A percentile compares a stretch with the other conserved stretches of the same genome.
Evolutionary conservation across 2,329 filamentous ascomycete genomes (phyloP).

Genomic region (Huntiella decipiens): DNA sequence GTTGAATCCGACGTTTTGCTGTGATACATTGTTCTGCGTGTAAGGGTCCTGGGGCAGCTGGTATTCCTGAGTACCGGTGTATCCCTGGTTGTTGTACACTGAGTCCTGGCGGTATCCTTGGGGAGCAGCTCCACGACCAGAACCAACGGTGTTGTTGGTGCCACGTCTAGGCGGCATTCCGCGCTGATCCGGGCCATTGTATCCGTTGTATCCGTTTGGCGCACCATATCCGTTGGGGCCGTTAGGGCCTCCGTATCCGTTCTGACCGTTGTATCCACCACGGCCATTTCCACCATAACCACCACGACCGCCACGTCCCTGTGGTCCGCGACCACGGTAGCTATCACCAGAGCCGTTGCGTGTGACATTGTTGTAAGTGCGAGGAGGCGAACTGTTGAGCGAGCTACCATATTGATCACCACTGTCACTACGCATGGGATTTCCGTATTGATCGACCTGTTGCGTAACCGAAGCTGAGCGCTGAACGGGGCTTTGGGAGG

Average conservation of each 20-base stretch:
- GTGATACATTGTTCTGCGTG: background rate
- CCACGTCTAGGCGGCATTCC: slow-evolving; percentile 20
- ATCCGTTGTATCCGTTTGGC: slow-evolving; percentile 15
- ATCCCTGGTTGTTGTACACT: slow-evolving; percentile 2
- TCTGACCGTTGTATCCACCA: slow-evolving; percentile 25
- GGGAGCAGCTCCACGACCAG: slow-evolving; percentile 21
- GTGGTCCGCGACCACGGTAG: slow-evolving; percentile 32
- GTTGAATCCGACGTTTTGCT: background rate
- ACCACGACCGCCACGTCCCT: slow-evolving; percentile 22
- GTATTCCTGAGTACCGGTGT: slow-evolving; percentile 16
- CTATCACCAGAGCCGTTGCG: slow-evolving; percentile 25
- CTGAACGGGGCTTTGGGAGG: slow-evolving; percentile 42
- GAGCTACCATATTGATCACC: slow-evolving; percentile 9
- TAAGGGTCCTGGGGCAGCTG: slow-evolving; percentile 14
- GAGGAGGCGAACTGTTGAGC: background rate
- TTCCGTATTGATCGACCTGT: slow-evolving; percentile 44
- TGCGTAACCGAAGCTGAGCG: slow-evolving; percentile 22
- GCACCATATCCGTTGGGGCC: slow-evolving; percentile 31
- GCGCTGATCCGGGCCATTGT: slow-evolving; percentile 11
- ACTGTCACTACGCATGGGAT: slow-evolving; percentile 21
- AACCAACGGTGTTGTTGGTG: slow-evolving; percentile 24
- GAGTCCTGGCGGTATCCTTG: background rate
- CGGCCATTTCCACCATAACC: slow-evolving; percentile 28
- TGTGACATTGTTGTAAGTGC: background rate
- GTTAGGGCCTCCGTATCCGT: slow-evolving; percentile 13